Conservation (phyloP, 192 early-diverging fungal species). For the Mortierella claussenii region DNA sequence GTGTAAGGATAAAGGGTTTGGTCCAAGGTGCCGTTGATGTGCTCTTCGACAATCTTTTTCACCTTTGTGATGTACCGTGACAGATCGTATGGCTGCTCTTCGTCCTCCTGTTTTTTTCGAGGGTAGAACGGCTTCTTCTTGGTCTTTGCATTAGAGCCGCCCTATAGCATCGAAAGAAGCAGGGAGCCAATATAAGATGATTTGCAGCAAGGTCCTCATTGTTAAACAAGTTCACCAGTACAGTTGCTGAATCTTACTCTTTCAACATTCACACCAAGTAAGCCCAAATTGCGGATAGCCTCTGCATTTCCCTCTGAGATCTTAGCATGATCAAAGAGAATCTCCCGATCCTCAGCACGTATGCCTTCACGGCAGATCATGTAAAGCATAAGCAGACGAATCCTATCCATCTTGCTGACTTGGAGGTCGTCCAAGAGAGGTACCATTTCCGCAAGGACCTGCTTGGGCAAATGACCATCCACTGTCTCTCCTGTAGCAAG, state of each 20-base stretch:
- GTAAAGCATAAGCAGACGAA: conserved; percentile 84
- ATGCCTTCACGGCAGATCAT: conserved; percentile 84
- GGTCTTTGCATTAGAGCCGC: conserved; percentile 56
- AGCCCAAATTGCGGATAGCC: conserved; percentile 78
- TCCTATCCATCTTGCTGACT: conserved; percentile 75
- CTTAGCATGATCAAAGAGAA: conserved; percentile 75
- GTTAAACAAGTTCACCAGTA: too few relatives aligned
- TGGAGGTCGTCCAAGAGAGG: conserved; percentile 78
- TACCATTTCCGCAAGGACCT: conserved; percentile 79
- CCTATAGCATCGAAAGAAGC: conserved; percentile 12
- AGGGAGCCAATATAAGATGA: too few relatives aligned
- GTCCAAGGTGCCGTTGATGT: conserved; percentile 68
- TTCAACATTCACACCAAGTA: conserved; percentile 74
- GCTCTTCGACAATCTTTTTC: conserved; percentile 71
- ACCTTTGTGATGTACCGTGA: conserved; percentile 81
- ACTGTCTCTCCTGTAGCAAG: conserved; percentile 80
- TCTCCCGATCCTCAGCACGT: conserved; percentile 73
- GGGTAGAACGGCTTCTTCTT: conserved; percentile 65
- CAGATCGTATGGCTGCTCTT: conserved; percentile 77
- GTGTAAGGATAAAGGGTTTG: conserved; percentile 72
- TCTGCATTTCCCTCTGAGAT: conserved; percentile 79
- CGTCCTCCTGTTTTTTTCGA: conserved; percentile 65
- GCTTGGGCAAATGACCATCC: conserved; percentile 72
- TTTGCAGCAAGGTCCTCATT: too few relatives aligned
- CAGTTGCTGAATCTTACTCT: conserved; percentile 33